These are phyloP conservation scores for Brassica incana DNA, from an alignment of 345 rosid species.

Conservation along the genomic window DNA sequence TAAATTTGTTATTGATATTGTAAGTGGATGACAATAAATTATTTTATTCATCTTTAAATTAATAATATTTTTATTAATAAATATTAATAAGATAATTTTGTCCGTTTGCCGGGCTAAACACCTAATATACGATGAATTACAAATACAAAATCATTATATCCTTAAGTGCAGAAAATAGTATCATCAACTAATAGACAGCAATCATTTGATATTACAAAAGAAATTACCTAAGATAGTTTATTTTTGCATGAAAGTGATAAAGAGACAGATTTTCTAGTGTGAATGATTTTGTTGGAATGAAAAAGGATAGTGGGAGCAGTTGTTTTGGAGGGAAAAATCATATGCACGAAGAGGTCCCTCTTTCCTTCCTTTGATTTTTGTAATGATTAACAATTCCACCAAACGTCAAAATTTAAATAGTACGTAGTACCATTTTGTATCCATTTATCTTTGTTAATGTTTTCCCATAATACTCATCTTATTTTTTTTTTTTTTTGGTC, in stretches of 20 bases:
- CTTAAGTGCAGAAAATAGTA: not conserved
- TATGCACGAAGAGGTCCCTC: conserved; percentile 38
- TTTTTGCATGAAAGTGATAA: conserved; percentile 43
- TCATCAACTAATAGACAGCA: conserved; percentile 3
- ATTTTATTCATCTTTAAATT: too few species aligned
- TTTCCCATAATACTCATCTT: not conserved
- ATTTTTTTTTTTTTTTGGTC: too few species aligned
- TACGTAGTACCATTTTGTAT: not conserved
- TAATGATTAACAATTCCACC: conserved; percentile 71
- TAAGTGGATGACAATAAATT: too few species aligned
- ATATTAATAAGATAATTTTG: too few species aligned
- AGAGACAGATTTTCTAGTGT: conserved; percentile 70
- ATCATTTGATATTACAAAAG: not conserved
- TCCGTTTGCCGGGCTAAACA: too few species aligned
- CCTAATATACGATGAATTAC: not conserved
- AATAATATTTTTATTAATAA: too few species aligned
- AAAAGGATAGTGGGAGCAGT: conserved; percentile 36
- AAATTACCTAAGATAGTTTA: conserved; percentile 5
- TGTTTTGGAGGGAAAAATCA: conserved; percentile 39
- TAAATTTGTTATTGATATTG: too few species aligned
- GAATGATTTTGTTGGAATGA: conserved; percentile 62
- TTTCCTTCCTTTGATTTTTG: conserved; percentile 50
- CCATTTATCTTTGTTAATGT: conserved; percentile 2
- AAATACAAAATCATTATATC: not conserved
- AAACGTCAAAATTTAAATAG: conserved; percentile 15